Conservation (phyloP, 108 stramenopile species). For the Cyclotella sp. region DNA sequence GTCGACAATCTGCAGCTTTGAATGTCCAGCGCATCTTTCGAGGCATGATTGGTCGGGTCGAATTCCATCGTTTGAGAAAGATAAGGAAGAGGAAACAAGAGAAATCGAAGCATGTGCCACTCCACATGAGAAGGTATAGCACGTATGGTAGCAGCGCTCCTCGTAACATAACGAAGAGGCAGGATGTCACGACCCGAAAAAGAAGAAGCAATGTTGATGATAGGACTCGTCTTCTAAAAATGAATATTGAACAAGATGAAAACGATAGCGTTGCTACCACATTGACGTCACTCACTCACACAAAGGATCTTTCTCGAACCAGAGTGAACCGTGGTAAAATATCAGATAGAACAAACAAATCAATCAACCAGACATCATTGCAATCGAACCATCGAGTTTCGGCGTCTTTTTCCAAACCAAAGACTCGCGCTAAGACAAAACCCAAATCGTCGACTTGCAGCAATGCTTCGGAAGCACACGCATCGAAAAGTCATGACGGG, state of each 20-base stretch:
- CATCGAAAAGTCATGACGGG: not conserved
- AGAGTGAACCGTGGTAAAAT: conserved; percentile 1
- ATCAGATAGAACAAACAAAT: conserved; percentile 8
- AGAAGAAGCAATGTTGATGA: conserved; percentile 13
- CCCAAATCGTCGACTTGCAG: conserved; percentile 1
- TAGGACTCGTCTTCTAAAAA: not conserved
- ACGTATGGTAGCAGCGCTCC: conserved; percentile 24
- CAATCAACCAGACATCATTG: not conserved
- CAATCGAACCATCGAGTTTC: conserved; percentile 7
- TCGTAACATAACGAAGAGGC: conserved; percentile 6
- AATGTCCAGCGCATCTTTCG: conserved; percentile 37
- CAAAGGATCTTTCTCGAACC: conserved; percentile 9
- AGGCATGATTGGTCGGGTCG: conserved; percentile 22
- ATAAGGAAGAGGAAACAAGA: conserved; percentile 18
- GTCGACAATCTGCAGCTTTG: conserved; percentile 22
- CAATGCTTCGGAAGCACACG: not conserved
- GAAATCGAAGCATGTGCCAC: conserved; percentile 48
- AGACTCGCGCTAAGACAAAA: not conserved
- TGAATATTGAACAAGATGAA: conserved; percentile 31
- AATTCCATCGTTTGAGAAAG: conserved; percentile 13
- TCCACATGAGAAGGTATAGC: conserved; percentile 43
- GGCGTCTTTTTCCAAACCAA: conserved; percentile 8
- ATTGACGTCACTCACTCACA: conserved; percentile 36
- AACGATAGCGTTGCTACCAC: conserved; percentile 44
- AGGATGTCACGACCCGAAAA: not conserved